phyloP scores from a whole-genome alignment of 495 filamentous ascomycete species.

The Pseudotulostoma volvatum region DNA sequence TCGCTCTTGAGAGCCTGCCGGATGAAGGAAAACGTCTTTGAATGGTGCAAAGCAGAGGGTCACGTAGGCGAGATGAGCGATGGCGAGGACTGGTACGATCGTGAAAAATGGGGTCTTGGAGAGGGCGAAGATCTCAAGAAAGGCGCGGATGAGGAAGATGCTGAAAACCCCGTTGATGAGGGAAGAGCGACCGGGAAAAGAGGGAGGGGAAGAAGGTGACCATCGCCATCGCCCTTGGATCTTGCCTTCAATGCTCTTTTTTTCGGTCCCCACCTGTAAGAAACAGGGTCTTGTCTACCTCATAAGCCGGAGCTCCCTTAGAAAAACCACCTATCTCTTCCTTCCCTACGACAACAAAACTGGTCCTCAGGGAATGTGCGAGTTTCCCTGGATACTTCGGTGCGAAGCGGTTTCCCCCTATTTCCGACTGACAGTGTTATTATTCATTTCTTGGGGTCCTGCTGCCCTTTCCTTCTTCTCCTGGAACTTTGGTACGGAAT shows the following conservation, averaged over 20 bases:
- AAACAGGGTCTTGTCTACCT: no score
- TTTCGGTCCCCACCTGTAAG: no score
- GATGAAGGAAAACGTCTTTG: slow-evolving; percentile 60
- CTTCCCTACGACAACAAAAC: no score
- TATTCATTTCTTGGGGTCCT: no score
- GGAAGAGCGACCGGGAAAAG: slow-evolving; percentile 62
- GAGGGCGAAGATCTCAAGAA: slow-evolving; percentile 65
- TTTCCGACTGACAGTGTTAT: no score
- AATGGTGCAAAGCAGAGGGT: slow-evolving; percentile 80
- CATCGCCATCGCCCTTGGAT: background rate
- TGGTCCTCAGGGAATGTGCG: no score
- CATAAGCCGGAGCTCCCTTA: no score
- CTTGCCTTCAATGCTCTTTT: background rate
- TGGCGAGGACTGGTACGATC: slow-evolving; percentile 92
- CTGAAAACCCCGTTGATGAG: slow-evolving; percentile 46
- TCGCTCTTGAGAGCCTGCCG: slow-evolving; percentile 62
- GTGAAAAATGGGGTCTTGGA: slow-evolving; percentile 70
- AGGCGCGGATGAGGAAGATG: slow-evolving; percentile 81
- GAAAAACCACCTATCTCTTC: no score
- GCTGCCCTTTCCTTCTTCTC: no score
- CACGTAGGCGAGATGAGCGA: slow-evolving; percentile 78
- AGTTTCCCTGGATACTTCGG: no score
- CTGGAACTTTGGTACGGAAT: no score
- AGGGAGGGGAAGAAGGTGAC: slow-evolving; percentile 22
- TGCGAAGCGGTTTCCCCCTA: no score